Evolutionary conservation across 208 protist genomes (phyloP), one percentile per base, ranked within the genome.

Genomic region (Acanthamoeba culbertsoni): DNA sequence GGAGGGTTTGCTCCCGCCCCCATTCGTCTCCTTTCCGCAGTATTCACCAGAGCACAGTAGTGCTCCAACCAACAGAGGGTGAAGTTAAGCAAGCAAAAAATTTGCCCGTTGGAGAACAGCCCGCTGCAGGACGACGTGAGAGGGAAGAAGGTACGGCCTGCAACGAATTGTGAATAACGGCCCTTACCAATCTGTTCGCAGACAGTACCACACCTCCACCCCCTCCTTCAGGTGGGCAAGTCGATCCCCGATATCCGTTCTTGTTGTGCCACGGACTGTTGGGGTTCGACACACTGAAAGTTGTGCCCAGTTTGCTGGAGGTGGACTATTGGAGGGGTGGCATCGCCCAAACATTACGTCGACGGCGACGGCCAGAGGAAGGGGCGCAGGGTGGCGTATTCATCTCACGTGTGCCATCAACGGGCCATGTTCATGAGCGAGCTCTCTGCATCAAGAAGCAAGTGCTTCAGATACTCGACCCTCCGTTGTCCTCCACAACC

Each of bases 231-330:
- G 16, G 33, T 1, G 77, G 28, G 42, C 68, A 33, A 6, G n/a
- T 48, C 18, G 68, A 79, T 37, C 77, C 77, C 4, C 43, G 51
- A 10, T 92, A 92, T 33, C 86, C 86, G 18, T 65, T 92, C 35
- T 23, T 92, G 86, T 28, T 92, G 40, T 92, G 86, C 35, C 86
- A 92, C 37, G 86, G 86, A 51, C 57, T 92, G 40, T 37, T 92
- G 51, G 86, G 86, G 2, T 92, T 92, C 31, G 86, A 92, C 62
- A 92, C 86, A 14, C 86, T 92, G 40, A 92, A 92, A 37, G 57
- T 92, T 31, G 51, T 92, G 33, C 86, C 86, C 86, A 92, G 46
- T 33, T 35, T 89, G 43, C 40, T 57, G 8, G 79, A 92, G 86
- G 55, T 75, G 42, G 62, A 55, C 57, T 92, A 92, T 57, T 92